These are phyloP conservation scores for Solanum paucissectum DNA, from an alignment of 257 asterid genomes.

Conservation along the genomic window DNA sequence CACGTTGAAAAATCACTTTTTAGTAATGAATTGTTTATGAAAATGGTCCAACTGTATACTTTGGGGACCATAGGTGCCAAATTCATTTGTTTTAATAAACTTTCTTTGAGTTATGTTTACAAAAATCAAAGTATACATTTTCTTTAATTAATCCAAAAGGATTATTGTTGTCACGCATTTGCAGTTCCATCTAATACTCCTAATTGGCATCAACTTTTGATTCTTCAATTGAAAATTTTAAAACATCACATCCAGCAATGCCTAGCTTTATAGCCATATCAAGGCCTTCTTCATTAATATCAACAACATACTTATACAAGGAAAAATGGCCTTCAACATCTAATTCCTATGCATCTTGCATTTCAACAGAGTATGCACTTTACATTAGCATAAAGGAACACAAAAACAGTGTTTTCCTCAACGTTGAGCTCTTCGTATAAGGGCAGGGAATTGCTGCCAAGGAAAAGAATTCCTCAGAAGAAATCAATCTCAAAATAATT, in stretches of 20 bases:
- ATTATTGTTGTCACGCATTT: neutral
- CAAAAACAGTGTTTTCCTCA: neutral
- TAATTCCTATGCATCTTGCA: constrained; percentile 1
- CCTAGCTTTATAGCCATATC: neutral
- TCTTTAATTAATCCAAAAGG: neutral
- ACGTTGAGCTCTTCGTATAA: neutral
- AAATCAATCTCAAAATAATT: constrained; percentile 58
- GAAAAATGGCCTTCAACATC: neutral
- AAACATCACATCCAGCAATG: neutral
- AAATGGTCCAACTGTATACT: neutral
- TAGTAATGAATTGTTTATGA: neutral
- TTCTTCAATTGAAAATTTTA: neutral
- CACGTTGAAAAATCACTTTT: neutral
- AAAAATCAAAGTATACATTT: neutral
- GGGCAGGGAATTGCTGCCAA: neutral
- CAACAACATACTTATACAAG: neutral
- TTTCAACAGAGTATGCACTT: neutral
- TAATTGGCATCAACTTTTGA: neutral
- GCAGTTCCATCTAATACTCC: neutral
- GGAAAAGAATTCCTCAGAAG: constrained; percentile 20
- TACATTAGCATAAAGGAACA: neutral
- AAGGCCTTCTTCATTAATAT: neutral
- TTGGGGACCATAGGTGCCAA: neutral
- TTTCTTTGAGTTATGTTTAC: neutral
- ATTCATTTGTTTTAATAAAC: neutral